phyloP scores from a whole-genome alignment of 2,329 filamentous ascomycete species.

The Tolypocladium amazonense region DNA sequence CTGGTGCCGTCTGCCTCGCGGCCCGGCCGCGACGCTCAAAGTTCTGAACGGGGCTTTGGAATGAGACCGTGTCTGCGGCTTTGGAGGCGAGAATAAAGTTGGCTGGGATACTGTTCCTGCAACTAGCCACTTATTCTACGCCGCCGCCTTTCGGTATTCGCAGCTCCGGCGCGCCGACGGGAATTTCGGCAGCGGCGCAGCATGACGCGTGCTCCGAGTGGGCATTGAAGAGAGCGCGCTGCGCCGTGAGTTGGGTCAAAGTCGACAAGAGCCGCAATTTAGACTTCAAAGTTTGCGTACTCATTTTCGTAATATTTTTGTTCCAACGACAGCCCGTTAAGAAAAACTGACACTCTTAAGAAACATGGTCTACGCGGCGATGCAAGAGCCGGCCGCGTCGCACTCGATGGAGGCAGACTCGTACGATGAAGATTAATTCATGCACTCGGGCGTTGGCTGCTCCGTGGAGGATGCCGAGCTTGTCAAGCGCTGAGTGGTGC shows the following conservation, averaged over 20 bases:
- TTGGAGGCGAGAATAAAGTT: background rate
- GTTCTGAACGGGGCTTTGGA: background rate
- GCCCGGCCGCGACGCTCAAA: no score
- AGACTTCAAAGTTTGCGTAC: background rate
- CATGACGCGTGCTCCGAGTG: background rate
- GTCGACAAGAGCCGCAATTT: background rate
- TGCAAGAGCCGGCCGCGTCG: background rate
- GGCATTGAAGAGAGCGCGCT: background rate
- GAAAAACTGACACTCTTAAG: no score
- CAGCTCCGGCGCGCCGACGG: background rate
- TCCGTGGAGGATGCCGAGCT: no score
- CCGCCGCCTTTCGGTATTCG: background rate
- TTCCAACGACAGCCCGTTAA: background rate
- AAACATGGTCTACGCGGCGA: background rate
- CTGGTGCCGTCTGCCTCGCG: no score
- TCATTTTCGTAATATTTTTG: no score
- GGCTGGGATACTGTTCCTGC: background rate
- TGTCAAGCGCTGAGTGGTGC: no score
- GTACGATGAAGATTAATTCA: no score
- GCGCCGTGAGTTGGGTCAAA: background rate
- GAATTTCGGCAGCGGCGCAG: background rate
- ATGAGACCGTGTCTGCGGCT: background rate
- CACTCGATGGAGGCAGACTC: background rate
- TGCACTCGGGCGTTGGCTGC: no score
- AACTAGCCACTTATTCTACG: background rate